A percentile compares a stretch with the other conserved stretches of the same genome.
These are phyloP conservation scores for Phytophthora sojae DNA, from an alignment of 352 stramenopile species.

Conservation along the genomic window DNA sequence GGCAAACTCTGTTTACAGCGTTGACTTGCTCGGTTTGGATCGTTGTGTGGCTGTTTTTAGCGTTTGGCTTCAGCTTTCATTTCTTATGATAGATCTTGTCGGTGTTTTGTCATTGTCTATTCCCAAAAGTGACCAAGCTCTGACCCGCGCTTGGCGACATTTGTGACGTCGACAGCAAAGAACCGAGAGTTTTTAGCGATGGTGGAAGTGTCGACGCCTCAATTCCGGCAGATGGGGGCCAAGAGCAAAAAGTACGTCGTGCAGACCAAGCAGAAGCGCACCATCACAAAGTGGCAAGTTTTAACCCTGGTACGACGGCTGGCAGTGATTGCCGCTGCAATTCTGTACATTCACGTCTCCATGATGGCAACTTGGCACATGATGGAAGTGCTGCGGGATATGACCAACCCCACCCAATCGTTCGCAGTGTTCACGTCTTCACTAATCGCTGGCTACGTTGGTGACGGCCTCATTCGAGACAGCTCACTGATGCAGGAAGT, in stretches of 20 bases:
- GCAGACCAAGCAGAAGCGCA: conserved; percentile 1
- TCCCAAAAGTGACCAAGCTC: not conserved
- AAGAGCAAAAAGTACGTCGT: not conserved
- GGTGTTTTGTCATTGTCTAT: not conserved
- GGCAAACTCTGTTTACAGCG: not conserved
- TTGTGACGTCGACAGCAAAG: not conserved
- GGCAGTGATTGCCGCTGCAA: conserved; percentile 29
- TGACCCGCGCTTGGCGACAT: not conserved
- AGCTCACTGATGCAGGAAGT: conserved; percentile 18
- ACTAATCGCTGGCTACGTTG: conserved; percentile 39
- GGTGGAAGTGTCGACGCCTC: not conserved
- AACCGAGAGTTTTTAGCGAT: not conserved
- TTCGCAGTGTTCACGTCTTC: conserved; percentile 8
- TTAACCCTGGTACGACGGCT: conserved; percentile 33
- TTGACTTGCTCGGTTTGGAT: not conserved
- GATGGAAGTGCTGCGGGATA: conserved; percentile 27
- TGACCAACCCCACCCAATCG: conserved; percentile 15
- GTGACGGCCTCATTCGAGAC: conserved; percentile 23
- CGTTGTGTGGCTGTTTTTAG: not conserved
- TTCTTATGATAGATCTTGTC: not conserved
- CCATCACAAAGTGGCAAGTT: conserved; percentile 15
- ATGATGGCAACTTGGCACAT: conserved; percentile 27
- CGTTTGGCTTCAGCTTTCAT: no score
- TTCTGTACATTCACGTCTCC: conserved; percentile 39
- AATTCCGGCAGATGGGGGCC: not conserved